Evolutionary conservation across 2,329 filamentous ascomycete species (phyloP), one percentile per base, ranked within the genome.

Genomic region (Apiospora malaysiana): DNA sequence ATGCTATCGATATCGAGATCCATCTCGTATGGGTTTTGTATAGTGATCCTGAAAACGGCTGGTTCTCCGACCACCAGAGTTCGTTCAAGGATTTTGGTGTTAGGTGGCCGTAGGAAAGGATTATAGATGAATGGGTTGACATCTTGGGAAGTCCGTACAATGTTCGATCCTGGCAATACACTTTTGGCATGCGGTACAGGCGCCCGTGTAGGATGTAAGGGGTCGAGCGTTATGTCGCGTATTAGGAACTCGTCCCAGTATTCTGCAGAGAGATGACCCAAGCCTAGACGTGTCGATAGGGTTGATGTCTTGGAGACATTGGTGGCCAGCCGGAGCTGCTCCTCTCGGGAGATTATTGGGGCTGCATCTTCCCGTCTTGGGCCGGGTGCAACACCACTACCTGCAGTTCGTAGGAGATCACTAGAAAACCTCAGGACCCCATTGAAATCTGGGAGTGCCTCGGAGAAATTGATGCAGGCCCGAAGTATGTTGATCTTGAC

Each of bases 221-320:
- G 85, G 68, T 94, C 89, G 59, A 97, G 84, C 70, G 91, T 89
- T 75, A 97, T 85, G 73, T 90, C 90, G 68, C 96, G 91, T 66
- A 99, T 88, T 10, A 99, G 85, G 76, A 98, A 98, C 77, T 97
- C 94, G 79, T 99, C 96, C 96, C 96, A 99, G 79, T 98, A 99
- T 75, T 96, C 93, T 7, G 94, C 94, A 69, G 90, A 87, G 56
- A 95, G 82, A 70, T 92, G 83, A 6, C 87, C 84, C 40, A 94
- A 83, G 0, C 94, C 94, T 37, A 98, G 82, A 71, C 93, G 91
- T 72, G 89, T 89, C 0, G 93, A 92, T n/a, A 96, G 89, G 43
- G 87, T 89, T 42, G 95, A 90, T 0, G 95, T 97, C 73, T 95
- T 92, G 46, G 91, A 90, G 71, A 99, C 95, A 75, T 95, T 97